A percentile compares a stretch with the other conserved stretches of the same genome.
Conservation (phyloP, 1,139 yeast species). For the Pichia sp. region DNA sequence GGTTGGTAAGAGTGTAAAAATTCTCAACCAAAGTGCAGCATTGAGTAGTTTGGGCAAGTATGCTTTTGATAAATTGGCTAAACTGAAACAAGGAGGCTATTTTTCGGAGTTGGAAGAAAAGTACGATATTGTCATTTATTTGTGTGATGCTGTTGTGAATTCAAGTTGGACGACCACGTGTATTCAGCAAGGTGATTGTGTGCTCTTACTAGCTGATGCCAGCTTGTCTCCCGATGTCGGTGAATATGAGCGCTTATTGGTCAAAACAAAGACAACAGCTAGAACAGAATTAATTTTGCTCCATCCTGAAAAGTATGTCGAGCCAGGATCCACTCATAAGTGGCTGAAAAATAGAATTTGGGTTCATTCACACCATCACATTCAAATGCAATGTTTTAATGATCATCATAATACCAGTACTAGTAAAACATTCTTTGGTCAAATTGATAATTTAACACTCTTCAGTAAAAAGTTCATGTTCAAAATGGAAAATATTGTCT, state of each 20-base stretch:
- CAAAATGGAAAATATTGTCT: slow-evolving; percentile 29
- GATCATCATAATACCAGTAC: slow-evolving; percentile 13
- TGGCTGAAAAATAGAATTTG: slow-evolving; percentile 86
- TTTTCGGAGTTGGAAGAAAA: slow-evolving; percentile 89
- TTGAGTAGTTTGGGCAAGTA: slow-evolving; percentile 80
- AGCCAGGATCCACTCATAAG: slow-evolving; percentile 75
- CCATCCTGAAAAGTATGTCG: slow-evolving; percentile 78
- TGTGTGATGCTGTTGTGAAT: slow-evolving; percentile 79
- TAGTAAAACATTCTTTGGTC: slow-evolving; percentile 4
- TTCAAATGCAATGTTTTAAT: slow-evolving; percentile 48
- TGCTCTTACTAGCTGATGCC: slow-evolving; percentile 65
- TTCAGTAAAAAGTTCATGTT: slow-evolving; percentile 25
- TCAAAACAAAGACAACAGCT: slow-evolving; percentile 78
- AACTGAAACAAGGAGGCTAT: slow-evolving; percentile 79
- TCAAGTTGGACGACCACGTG: slow-evolving; percentile 93
- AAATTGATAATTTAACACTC: slow-evolving; percentile 18
- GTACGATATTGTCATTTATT: slow-evolving; percentile 79
- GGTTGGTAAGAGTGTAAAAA: slow-evolving; percentile 70
- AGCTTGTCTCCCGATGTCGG: slow-evolving; percentile 67
- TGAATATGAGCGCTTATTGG: slow-evolving; percentile 73
- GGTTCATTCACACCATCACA: slow-evolving; percentile 93
- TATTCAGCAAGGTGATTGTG: slow-evolving; percentile 92
- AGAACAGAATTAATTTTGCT: slow-evolving; percentile 80
- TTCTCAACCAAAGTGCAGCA: slow-evolving; percentile 78
- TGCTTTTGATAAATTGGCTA: slow-evolving; percentile 87